Conservation (phyloP, 768 basidiomycete species). For the Xerocomellus amylosporus region DNA sequence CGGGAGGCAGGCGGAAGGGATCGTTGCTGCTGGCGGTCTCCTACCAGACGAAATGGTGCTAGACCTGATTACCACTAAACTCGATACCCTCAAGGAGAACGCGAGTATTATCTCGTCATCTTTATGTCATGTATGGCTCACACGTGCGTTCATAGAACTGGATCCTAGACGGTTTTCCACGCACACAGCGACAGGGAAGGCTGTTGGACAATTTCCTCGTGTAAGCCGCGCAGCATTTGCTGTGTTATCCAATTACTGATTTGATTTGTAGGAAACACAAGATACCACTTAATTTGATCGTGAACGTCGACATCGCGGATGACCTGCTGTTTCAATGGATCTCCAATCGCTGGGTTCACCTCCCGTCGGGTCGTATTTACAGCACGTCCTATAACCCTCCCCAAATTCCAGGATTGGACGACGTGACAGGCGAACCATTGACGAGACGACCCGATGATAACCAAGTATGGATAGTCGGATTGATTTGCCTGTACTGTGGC, state of each 20-base stretch:
- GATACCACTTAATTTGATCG: constrained; percentile 70
- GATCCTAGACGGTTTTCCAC: constrained; percentile 90
- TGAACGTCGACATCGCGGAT: constrained; percentile 82
- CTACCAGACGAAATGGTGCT: constrained; percentile 78
- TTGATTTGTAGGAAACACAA: constrained; percentile 47
- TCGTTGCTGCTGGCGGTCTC: constrained; percentile 74
- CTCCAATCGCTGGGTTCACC: constrained; percentile 82
- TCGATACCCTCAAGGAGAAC: constrained; percentile 61
- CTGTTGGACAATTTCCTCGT: constrained; percentile 70
- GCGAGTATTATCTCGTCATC: constrained; percentile 34
- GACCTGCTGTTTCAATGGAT: constrained; percentile 78
- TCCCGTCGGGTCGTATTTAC: constrained; percentile 83
- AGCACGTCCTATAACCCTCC: constrained; percentile 85
- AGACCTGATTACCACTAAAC: constrained; percentile 65
- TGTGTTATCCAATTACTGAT: background rate
- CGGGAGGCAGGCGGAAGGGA: constrained; percentile 69
- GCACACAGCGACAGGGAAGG: constrained; percentile 77
- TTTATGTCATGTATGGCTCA: background rate
- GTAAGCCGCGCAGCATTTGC: constrained; percentile 37
- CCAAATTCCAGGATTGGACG: constrained; percentile 72
- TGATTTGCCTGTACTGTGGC: background rate
- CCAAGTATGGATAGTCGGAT: constrained; percentile 50
- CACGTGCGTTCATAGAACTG: constrained; percentile 55
- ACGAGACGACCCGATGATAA: constrained; percentile 83
- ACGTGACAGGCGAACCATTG: constrained; percentile 80